Evolutionary conservation across 2,329 filamentous ascomycete genomes (phyloP), one percentile per base, ranked within the genome.

Genomic region (Coleophoma cylindrospora): DNA sequence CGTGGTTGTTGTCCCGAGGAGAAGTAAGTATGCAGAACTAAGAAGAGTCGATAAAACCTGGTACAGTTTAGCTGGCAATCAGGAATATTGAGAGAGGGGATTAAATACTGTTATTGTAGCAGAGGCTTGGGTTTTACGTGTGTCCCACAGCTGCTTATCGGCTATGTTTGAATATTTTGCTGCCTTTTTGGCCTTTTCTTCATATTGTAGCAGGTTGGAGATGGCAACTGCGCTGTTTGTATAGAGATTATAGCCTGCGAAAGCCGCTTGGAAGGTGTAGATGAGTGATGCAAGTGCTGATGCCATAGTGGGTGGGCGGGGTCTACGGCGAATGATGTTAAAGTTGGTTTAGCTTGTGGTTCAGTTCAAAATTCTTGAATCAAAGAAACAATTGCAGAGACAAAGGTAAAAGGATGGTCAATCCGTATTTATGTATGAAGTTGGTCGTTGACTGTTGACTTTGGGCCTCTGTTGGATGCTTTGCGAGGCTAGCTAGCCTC

Each of bases 101-200:
- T 50, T 17, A 34, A 56, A 22, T 56, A 74, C 68, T 12, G 70
- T 63, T 13, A 69, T 37, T 21, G 68, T 68, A 11, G 66, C 70
- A 40, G 66, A 64, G 2, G 66, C 65, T 52, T 74, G 71, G 0
- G 73, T 77, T 0, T 64, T 68, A 47, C 72, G 64, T 3, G 74
- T 76, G 57, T 69, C 68, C 56, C 68, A 61, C 19, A 75, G 61
- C 55, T 76, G 68, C 6, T 63, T 54, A 36, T 63, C 69, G 8
- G 70, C 73, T 37, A 67, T 66, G 32, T 66, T 66, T 3, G 72
- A 74, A 61, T 70, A 69, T 53, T 72, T 66, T 9, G 74, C 73
- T 14, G 70, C 66, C 54, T 71, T 73, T 57, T 75, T 64, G 40
- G 64, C 62, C 22, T 66, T 67, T n/a, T 68, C 62, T 57, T 76